Percentiles rank a stretch among this genome's conserved stretches.
Evolutionary conservation across 2,329 filamentous ascomycete species (phyloP).

Genomic region (Phaeosphaeria sp.): DNA sequence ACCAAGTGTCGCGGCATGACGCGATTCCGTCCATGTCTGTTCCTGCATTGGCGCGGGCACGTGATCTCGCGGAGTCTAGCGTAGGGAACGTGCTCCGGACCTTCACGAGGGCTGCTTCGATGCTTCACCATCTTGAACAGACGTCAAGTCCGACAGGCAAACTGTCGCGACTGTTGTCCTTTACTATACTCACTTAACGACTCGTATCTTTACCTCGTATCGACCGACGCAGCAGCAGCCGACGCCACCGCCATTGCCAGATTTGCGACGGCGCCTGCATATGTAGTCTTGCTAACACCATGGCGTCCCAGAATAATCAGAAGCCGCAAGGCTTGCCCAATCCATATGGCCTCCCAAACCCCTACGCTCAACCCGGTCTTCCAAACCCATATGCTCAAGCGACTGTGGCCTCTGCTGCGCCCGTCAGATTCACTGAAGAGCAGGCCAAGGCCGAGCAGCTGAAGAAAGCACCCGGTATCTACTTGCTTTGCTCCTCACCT

Average conservation of each 20-base stretch:
- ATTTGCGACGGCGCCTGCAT: constrained; percentile 8
- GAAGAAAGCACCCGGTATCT: constrained; percentile 45
- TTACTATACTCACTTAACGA: neutral
- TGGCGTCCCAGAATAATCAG: constrained; percentile 32
- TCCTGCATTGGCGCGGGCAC: constrained; percentile 20
- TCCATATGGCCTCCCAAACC: constrained; percentile 33
- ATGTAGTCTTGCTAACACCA: constrained; percentile 17
- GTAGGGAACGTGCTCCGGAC: constrained; percentile 6
- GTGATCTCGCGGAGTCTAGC: constrained; percentile 1
- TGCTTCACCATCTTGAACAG: neutral
- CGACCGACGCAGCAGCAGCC: constrained; percentile 1
- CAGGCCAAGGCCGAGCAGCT: constrained; percentile 39
- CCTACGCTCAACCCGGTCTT: constrained; percentile 33
- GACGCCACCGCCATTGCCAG: constrained; percentile 4
- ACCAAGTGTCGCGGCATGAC: constrained; percentile 13
- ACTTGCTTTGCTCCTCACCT: constrained; percentile 27
- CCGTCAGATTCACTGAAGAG: constrained; percentile 37
- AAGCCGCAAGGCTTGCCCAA: constrained; percentile 35
- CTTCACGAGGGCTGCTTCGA: neutral
- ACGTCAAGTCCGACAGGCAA: neutral
- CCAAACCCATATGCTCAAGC: constrained; percentile 37
- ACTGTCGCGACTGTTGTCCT: neutral
- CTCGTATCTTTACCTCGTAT: neutral
- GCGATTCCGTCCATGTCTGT: constrained; percentile 12
- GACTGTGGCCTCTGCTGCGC: constrained; percentile 35